Base-by-base conservation (phyloP, 352 stramenopile genomes). In the Phytophthora sp. region DNA sequence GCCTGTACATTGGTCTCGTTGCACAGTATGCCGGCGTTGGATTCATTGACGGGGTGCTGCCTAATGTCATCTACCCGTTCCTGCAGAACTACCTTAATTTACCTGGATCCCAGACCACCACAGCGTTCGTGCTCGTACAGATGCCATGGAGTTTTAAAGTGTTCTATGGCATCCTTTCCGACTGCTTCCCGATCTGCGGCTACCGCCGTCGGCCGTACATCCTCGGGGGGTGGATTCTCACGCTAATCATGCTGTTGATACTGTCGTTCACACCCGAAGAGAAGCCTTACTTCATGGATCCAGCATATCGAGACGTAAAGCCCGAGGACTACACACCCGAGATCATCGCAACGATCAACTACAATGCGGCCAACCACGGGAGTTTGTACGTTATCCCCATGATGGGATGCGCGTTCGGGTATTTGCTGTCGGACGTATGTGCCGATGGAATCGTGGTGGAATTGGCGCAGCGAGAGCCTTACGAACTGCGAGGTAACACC, bases 101-200 rank as follows among this genome's bases (percentile, higher is more conserved):
- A 27, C 69, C 74, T 1, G 80, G 74, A 20, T 74, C 74, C 9
- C 68, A 77, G 29, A 81, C 77, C 4, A 77, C 80, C 29, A 75
- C 80, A n/a, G 79, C 73, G 1, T 62, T 63, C 31, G 68, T 76
- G 15, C 74, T 87, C n/a, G 73, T 89, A 13, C 70, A 79, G 29
- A 69, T 89, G 41, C 77, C 75, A 5, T 89, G 79, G 75, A 86
- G 72, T 38, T 88, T 89, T 42, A 89, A 88, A 55, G 68, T 88
- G 0, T 82, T 89, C 50, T 72, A 81, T 54, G 78, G 78, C 26
- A 79, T 90, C 29, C 2, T 90, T 9, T 83, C 78, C 8, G 82
- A 90, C 67, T 84, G 75, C 49, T 84, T 82, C 20, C 82, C 82
- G 18, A 78, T 90, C 36, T 69, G 60, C n/a, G 80, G 80, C 6